phyloP scores from a whole-genome alignment of 345 rosid genomes.

The Alliaria petiolata region DNA sequence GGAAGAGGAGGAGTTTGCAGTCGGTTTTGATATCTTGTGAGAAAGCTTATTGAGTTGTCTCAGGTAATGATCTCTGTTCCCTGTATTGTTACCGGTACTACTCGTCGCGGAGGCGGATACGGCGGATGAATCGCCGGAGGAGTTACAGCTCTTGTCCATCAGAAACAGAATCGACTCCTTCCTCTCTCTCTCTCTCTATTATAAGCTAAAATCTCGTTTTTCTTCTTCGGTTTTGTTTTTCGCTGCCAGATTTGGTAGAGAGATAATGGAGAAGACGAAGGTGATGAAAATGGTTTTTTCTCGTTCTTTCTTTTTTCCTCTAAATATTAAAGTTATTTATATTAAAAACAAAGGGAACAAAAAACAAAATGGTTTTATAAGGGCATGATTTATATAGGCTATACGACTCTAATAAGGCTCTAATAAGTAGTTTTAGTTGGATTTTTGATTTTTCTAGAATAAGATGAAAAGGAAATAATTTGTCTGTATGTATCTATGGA shows the following conservation, averaged over 20 bases:
- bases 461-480: slow-evolving; percentile 31
- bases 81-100: slow-evolving; percentile 20
- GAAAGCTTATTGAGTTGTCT: slow-evolving; percentile 77
- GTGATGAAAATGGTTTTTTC: slow-evolving; percentile 1
- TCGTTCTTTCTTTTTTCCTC: neutral
- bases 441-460: slow-evolving; percentile 33
- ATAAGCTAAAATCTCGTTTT: neutral
- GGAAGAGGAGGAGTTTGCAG: slow-evolving; percentile 2
- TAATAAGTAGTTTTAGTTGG: slow-evolving; percentile 21
- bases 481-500: slow-evolving; percentile 27
- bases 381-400: neutral
- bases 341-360: too few species aligned
- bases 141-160: slow-evolving; percentile 62
- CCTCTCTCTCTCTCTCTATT: neutral
- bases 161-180: neutral
- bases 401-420: slow-evolving; percentile 7
- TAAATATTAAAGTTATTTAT: slow-evolving; percentile 8
- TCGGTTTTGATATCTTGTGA: slow-evolving; percentile 75
- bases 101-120: slow-evolving; percentile 14
- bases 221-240: neutral
- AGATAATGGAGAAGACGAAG: slow-evolving; percentile 32
- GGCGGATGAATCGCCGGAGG: slow-evolving; percentile 48
- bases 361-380: neutral
- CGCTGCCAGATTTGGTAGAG: slow-evolving; percentile 33
- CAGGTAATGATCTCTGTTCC: slow-evolving; percentile 43